Base-by-base conservation (phyloP, 2,329 filamentous ascomycete genomes). In the Cladophialophora psammophila region DNA sequence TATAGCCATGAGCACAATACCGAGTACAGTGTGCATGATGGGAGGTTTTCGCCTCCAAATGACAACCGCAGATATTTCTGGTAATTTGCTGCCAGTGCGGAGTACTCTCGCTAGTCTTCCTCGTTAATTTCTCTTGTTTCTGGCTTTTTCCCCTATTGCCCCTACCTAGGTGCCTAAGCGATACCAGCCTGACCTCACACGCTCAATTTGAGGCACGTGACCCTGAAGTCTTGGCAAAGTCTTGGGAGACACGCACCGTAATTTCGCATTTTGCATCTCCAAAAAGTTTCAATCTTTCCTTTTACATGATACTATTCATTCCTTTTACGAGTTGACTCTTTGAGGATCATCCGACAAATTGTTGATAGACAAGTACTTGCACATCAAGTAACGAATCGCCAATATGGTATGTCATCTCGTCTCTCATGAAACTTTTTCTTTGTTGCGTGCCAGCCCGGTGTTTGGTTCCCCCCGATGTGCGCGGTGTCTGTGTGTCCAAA, bases 291-390 rank as follows among this genome's bases (percentile, higher is more conserved):
- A n/a, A 20, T 40, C 5, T 15, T n/a, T 31, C 36, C 45, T 58
- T n/a, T 66, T 68, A 15, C 56, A 64, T 62, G 54, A 63, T 55
- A 63, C 55, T 34, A 68, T 68, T 66, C 62, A 69, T 72, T 69
- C 64, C 42, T 70, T 72, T 67, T 56, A 61, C 62, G 53, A 64
- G 63, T 61, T 65, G 62, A 80, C 82, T 84, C 82, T 84, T 84
- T 81, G 82, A 84, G 82, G 82, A 84, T 80, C 79, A 80, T 82
- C 81, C 82, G 82, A 83, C 82, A 61, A 20, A 80, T 77, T 77
- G 75, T 70, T 70, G 64, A 65, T 67, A 71, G 45, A 26, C 18
- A 50, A 26, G 45, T 50, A 50, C 45, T 67, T 50, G 58, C 61
- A 40, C 65, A 64, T 67, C 68, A 69, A 75, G 73, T 74, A 69